These are phyloP conservation scores for Aspergillus sp. DNA, from an alignment of 2,329 filamentous ascomycete species.

Conservation along the genomic window DNA sequence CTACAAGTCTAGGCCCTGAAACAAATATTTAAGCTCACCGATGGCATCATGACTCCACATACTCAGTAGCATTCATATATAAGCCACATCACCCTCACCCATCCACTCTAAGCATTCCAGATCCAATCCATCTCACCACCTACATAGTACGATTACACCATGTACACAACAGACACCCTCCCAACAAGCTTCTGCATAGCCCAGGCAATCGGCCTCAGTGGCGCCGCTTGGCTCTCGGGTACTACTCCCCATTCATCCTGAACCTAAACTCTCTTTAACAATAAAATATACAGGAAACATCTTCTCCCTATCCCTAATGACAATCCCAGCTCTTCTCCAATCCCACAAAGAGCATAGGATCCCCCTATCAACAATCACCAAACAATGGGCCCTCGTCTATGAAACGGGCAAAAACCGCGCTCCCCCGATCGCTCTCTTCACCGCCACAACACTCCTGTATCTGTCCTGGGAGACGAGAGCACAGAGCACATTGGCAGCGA, in stretches of 20 bases:
- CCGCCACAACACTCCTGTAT: slow-evolving; percentile 29
- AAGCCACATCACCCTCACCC: background rate
- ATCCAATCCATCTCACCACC: background rate
- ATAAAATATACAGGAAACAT: slow-evolving; percentile 28
- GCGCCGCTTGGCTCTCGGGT: slow-evolving; percentile 36
- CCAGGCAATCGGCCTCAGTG: slow-evolving; percentile 31
- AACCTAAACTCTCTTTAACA: background rate
- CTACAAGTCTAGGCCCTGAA: background rate
- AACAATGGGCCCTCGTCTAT: slow-evolving; percentile 25
- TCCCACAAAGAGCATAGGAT: slow-evolving; percentile 16
- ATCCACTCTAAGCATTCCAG: background rate
- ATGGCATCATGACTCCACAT: slow-evolving; percentile 11
- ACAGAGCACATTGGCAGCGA: slow-evolving; percentile 15
- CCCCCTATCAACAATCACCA: slow-evolving; percentile 14
- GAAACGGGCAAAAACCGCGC: slow-evolving; percentile 26
- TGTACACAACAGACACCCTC: slow-evolving; percentile 20
- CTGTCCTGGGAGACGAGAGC: slow-evolving; percentile 30
- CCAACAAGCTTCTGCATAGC: slow-evolving; percentile 28
- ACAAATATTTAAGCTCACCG: background rate
- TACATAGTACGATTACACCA: background rate
- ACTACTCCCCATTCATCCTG: slow-evolving; percentile 2
- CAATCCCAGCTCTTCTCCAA: slow-evolving; percentile 29
- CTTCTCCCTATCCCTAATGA: slow-evolving; percentile 25
- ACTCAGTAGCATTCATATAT: background rate
- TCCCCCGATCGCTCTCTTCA: slow-evolving; percentile 27